Conservation (phyloP, 768 basidiomycete genomes). For the Lyophyllum atratum region DNA sequence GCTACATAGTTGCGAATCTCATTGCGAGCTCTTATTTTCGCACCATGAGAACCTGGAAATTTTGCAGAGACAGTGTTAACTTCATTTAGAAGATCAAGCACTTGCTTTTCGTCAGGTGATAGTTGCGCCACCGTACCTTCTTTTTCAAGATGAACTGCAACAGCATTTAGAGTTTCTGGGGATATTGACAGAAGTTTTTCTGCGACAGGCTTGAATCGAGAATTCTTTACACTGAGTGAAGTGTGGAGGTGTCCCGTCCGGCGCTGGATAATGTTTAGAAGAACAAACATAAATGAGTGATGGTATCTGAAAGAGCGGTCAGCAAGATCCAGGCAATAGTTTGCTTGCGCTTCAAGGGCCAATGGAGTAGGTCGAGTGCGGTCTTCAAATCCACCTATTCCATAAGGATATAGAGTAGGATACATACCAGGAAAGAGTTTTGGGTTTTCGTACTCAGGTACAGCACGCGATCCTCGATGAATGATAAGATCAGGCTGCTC, state of each 20-base stretch:
- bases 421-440: conserved; percentile 40
- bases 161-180: conserved; percentile 62
- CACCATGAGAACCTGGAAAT: conserved; percentile 32
- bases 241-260: conserved; percentile 31
- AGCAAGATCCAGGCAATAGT: conserved; percentile 30
- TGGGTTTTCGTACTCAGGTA: conserved; percentile 35
- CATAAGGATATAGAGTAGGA: conserved; percentile 45
- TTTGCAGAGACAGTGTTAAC: conserved; percentile 19
- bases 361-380: conserved; percentile 11
- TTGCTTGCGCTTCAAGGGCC: conserved; percentile 33
- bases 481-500: too few relatives aligned
- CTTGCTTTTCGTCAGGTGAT: conserved; percentile 27
- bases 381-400: conserved; percentile 44
- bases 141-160: conserved; percentile 20
- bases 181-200: conserved; percentile 37
- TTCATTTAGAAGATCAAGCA: conserved; percentile 22
- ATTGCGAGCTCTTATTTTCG: conserved; percentile 32
- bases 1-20: conserved; percentile 37
- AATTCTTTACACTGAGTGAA: conserved; percentile 27
- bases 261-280: conserved; percentile 42
- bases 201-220: conserved; percentile 27
- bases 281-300: conserved; percentile 39
- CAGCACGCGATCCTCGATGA: background rate
- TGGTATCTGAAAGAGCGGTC: conserved; percentile 39
- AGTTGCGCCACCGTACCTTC: conserved; percentile 19